phyloP scores from a whole-genome alignment of 306 rosid genomes.

The Corylus americana region DNA sequence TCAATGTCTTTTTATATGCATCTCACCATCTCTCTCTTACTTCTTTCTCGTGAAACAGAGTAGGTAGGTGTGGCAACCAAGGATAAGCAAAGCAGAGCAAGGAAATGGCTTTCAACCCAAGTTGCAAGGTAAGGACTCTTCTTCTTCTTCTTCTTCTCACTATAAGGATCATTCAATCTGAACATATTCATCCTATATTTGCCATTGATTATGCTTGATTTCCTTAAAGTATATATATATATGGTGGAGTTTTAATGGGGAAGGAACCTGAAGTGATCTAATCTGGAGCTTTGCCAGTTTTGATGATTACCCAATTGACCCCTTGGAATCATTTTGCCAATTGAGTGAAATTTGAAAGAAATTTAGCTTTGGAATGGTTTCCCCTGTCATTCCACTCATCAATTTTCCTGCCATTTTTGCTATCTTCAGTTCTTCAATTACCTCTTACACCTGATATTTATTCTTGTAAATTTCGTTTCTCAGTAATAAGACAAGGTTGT shows the following conservation, averaged over 20 bases:
- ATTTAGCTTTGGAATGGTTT: not conserved
- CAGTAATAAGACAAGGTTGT: not conserved
- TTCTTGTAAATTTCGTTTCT: not conserved
- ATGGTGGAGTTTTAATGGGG: too few relatives aligned
- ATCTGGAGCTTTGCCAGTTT: not conserved
- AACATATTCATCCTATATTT: not conserved
- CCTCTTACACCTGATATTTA: not conserved
- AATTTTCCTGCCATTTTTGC: too few relatives aligned
- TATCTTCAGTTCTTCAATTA: too few relatives aligned
- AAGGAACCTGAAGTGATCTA: not conserved
- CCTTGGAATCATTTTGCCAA: not conserved
- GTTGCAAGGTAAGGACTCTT: slow-evolving; percentile 55
- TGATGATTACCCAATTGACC: not conserved
- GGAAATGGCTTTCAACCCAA: slow-evolving; percentile 52
- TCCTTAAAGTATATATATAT: not conserved
- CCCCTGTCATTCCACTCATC: not conserved
- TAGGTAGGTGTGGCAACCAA: slow-evolving; percentile 14
- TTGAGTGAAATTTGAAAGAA: not conserved
- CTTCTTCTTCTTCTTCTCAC: slow-evolving; percentile 4
- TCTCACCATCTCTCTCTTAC: not conserved
- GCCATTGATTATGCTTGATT: not conserved
- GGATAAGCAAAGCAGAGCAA: not conserved
- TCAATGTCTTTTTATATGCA: not conserved
- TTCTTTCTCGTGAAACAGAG: slow-evolving; percentile 12
- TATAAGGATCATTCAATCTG: not conserved